Base-by-base conservation (phyloP, 2,329 filamentous ascomycete species). In the Trichoderma aggressivum region DNA sequence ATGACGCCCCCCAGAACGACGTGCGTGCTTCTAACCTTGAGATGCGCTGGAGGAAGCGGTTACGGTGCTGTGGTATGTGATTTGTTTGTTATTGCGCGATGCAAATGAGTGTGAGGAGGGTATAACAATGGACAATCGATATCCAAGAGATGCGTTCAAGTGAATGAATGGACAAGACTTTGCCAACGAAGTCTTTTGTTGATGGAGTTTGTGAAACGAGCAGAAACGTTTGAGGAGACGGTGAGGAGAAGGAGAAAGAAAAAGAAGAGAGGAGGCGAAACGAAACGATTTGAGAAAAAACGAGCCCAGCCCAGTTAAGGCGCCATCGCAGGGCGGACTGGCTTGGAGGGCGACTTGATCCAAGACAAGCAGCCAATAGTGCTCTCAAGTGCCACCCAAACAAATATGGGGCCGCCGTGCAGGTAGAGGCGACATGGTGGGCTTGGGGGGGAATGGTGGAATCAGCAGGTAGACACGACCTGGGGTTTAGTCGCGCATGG, bases 151-250 rank as follows among this genome's bases (percentile, higher is more conserved):
- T 36, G 36, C 39, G 53, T 58, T 4, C n/a, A 26, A 7, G 39
- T n/a, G 34, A 72, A 66, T 14, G 67, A 72, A 47, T 63, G 70
- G 69, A 59, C 34, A 56, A 62, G 71, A 63, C 71, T 72, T 69
- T 72, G 71, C 71, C 71, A 72, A 72, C 71, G 71, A 72, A 72
- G 71, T 65, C 71, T 70, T 56, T 58, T 56, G 24, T 26, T 16
- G 36, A 7, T 36, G 24, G 36, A 39, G 18, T 34, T 69, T 7
- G 61, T 67, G 68, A 67, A 67, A 66, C 71, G 32, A 70, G 62
- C 21, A 28, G 59, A 70, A 69, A 34, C 50, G 70, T 59, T 60
- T 55, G 53, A 50, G 61, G 32, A 58, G 50, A 55, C 10, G 56
- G 58, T 55, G 18, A 53, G 55, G 39, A 66, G 39, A 62, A 50